Conservation (phyloP, 805 yeast species). For the Saccharomycopsis amapae region DNA sequence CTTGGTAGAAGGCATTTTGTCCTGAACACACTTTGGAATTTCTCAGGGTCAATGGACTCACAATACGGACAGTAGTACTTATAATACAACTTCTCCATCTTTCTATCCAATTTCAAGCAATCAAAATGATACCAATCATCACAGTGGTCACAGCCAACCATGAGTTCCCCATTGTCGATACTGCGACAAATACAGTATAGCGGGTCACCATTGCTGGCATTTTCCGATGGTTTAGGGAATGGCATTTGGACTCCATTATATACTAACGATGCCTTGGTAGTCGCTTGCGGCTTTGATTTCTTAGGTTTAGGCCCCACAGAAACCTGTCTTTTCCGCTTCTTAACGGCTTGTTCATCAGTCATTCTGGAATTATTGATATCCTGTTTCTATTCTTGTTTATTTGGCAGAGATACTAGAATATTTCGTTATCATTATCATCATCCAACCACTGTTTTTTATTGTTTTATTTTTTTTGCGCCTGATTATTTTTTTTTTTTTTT, state of each 20-base stretch:
- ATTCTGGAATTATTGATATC: no score
- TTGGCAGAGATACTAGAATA: no score
- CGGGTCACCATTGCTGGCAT: slow-evolving; percentile 11
- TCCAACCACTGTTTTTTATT: no score
- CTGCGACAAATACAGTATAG: slow-evolving; percentile 70
- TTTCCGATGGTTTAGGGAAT: slow-evolving; percentile 16
- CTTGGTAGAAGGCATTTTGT: slow-evolving; percentile 57
- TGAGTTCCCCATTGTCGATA: slow-evolving; percentile 71
- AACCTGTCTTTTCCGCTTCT: no score
- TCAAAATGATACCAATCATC: slow-evolving; percentile 91
- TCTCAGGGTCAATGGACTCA: slow-evolving; percentile 37
- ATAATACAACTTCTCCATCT: slow-evolving; percentile 48
- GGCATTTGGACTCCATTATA: slow-evolving; percentile 16
- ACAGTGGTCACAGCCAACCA: slow-evolving; percentile 95
- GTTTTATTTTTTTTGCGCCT: no score
- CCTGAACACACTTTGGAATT: slow-evolving; percentile 60
- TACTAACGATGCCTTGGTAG: not conserved
- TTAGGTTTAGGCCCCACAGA: not conserved
- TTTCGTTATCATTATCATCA: no score
- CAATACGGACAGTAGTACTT: slow-evolving; percentile 73
- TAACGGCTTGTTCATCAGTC: no score
- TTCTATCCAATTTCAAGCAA: slow-evolving; percentile 56
- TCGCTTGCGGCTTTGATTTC: not conserved
- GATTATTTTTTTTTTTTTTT: no score
- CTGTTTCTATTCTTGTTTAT: no score